Base-by-base conservation (phyloP, 306 rosid genomes). In the peach (Prunus persica) region DNA sequence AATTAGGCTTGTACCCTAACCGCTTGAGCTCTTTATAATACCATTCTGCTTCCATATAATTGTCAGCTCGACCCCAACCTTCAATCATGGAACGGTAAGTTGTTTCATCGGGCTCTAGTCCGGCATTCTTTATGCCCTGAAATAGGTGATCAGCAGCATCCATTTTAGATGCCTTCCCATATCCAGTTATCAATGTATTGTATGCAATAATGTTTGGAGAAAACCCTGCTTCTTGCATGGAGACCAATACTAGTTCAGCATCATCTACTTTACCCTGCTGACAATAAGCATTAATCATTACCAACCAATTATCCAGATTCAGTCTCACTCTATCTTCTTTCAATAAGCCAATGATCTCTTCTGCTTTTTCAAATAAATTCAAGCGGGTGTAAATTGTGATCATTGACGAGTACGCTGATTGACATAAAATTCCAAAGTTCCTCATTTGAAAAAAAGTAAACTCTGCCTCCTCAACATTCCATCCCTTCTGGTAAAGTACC, bases 71-170 rank as follows among this genome's bases (percentile, higher is more conserved):
- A 19, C 98, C 98, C 97, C 97, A 95, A 51, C 98, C 98, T 81
- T 95, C 98, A 83, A 92, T 88, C 98, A 95, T 95, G 19, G 98
- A 89, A 3, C 97, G 90, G 74, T 84, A 92, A 82, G 91, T 92
- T 16, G 93, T 89, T 80, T 92, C 98, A 84, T 95, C 93, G 8
- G 95, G 95, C 52, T 89, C 86, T 74, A 89, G 51, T 28, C 90
- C 91, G 41, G 77, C 70, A 69, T 77, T 73, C 76, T 76, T 50
- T 54, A 95, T 76, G 50, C 76, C 79, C 78, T 25, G 22, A 82
- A 92, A 92, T 60, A 95, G 49, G 14, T 79, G 80, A 85, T 89
- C 86, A 50, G 98, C 97, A 74, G 83, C 85, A 71, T 83, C 86
- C 97, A 95, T 95, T 12, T 83, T 80, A 0, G 93, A 86, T n/a